A percentile compares a stretch with the other conserved stretches of the same genome.
Evolutionary conservation across 768 basidiomycete species (phyloP).

Genomic region (Amanita subjunquillea): DNA sequence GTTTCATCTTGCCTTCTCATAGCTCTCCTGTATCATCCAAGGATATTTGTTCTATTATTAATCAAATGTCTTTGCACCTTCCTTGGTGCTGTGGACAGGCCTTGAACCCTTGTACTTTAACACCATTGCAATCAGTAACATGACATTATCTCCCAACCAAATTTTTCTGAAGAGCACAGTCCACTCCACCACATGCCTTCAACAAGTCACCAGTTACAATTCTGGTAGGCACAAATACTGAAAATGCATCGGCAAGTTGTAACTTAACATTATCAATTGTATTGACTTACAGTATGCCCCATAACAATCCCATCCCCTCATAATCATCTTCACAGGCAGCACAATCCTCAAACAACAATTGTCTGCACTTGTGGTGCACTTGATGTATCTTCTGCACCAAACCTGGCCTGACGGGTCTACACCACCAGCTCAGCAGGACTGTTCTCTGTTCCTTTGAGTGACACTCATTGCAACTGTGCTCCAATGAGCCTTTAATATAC

Average conservation of each 20-base stretch:
- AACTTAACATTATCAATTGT: neutral
- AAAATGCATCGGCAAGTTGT: neutral
- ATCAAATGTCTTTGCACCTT: no score
- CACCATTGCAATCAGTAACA: no score
- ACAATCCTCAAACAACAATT: slow-evolving; percentile 2
- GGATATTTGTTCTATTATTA: no score
- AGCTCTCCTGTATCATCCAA: no score
- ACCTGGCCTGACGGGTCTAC: neutral
- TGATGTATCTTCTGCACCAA: neutral
- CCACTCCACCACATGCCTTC: no score
- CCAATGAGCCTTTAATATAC: slow-evolving; percentile 3
- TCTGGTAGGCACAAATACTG: neutral
- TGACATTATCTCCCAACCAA: neutral
- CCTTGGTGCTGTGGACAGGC: no score
- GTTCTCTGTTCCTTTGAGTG: slow-evolving; percentile 4
- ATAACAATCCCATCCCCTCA: no score
- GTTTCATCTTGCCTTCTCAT: no score
- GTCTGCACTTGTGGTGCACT: neutral
- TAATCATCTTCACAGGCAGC: neutral
- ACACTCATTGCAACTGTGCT: slow-evolving; percentile 7
- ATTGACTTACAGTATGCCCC: neutral
- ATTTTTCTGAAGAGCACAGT: no score
- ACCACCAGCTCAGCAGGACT: slow-evolving; percentile 5
- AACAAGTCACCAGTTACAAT: neutral
- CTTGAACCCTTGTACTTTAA: no score